Percentiles rank a stretch among this genome's conserved stretches.
These are phyloP conservation scores for Lactarius sanguifluus DNA, from an alignment of 768 basidiomycete genomes.

Conservation along the genomic window DNA sequence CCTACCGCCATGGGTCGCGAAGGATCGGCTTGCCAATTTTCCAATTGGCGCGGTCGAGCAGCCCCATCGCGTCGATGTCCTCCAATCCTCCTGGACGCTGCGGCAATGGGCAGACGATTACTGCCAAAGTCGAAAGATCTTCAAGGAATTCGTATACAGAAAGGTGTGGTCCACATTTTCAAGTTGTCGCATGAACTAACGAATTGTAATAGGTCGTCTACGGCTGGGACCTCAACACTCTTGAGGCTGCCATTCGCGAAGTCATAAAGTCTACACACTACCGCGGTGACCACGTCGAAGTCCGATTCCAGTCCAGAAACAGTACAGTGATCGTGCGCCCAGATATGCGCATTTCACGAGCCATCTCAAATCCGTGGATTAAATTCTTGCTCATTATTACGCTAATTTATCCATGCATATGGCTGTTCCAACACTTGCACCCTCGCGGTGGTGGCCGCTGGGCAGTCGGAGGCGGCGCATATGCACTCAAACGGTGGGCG, in stretches of 20 bases:
- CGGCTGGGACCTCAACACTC: slow-evolving; percentile 52
- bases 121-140: slow-evolving; percentile 61
- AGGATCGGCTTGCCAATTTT: slow-evolving; percentile 1
- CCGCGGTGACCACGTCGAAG: slow-evolving; percentile 43
- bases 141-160: slow-evolving; percentile 78
- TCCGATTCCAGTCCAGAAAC: slow-evolving; percentile 50
- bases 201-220: slow-evolving; percentile 46
- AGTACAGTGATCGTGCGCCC: slow-evolving; percentile 67
- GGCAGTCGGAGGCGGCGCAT: slow-evolving; percentile 75
- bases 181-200: not conserved
- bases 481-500: slow-evolving; percentile 56
- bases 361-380: slow-evolving; percentile 69
- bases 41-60: slow-evolving; percentile 7
- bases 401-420: slow-evolving; percentile 76
- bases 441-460: slow-evolving; percentile 68
- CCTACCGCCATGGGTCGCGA: slow-evolving; percentile 48
- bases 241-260: slow-evolving; percentile 41
- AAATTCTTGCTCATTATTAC: slow-evolving; percentile 66
- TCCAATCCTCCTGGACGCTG: slow-evolving; percentile 31
- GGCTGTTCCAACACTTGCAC: slow-evolving; percentile 74
- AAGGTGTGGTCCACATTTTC: slow-evolving; percentile 46
- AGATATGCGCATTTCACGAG: slow-evolving; percentile 61
- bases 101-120: slow-evolving; percentile 80
- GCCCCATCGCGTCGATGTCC: slow-evolving; percentile 22
- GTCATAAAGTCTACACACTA: slow-evolving; percentile 44